These are phyloP conservation scores for Pseudomassariella vexata DNA, from an alignment of 2,329 filamentous ascomycete species.

Conservation along the genomic window DNA sequence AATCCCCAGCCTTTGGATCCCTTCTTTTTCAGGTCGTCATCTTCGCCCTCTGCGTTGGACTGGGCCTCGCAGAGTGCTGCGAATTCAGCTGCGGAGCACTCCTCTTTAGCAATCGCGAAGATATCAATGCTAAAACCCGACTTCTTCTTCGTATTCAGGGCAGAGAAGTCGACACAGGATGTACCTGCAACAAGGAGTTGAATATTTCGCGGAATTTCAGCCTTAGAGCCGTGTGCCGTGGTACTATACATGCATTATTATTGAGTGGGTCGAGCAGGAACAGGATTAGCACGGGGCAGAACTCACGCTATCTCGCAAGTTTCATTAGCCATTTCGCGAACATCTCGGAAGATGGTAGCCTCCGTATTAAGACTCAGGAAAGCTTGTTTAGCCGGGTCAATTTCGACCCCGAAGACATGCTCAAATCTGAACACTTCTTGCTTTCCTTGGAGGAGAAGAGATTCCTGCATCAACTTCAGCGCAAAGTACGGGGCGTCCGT, in stretches of 20 bases:
- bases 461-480: conserved; percentile 48
- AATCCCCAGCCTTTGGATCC: no score
- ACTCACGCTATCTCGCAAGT: conserved; percentile 37
- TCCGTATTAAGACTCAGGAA: conserved; percentile 58
- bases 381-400: conserved; percentile 57
- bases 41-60: no score
- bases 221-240: conserved; percentile 60
- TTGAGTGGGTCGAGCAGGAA: no score
- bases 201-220: conserved; percentile 47
- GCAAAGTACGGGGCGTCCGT: conserved; percentile 70
- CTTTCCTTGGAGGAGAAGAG: conserved; percentile 21
- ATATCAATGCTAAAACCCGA: conserved; percentile 46
- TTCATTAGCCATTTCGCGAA: conserved; percentile 44
- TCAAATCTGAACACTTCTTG: conserved; percentile 34
- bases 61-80: no score
- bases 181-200: conserved; percentile 69
- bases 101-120: no score
- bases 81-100: no score
- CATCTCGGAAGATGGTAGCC: conserved; percentile 52
- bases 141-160: conserved; percentile 46
- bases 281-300: no score
- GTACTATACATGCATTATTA: conserved; percentile 33
- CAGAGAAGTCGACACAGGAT: conserved; percentile 71
- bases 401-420: conserved; percentile 59
- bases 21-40: no score